These are phyloP conservation scores for Microcyclosporella mali DNA, from an alignment of 2,329 filamentous ascomycete genomes.

Conservation along the genomic window DNA sequence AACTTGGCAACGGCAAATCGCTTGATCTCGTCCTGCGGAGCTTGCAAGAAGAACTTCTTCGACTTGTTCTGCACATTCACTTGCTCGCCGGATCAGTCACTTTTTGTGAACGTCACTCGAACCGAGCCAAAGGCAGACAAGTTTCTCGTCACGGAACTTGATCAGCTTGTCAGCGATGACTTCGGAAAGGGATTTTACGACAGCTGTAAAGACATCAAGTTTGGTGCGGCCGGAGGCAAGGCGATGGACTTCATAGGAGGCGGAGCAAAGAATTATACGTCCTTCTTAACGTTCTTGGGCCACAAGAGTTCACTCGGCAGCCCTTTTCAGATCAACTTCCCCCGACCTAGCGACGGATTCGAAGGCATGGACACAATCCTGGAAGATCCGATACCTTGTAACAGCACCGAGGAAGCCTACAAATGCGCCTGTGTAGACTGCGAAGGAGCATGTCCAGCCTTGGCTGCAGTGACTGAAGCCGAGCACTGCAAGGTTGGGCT, in stretches of 20 bases:
- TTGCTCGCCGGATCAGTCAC: slow-evolving; percentile 91
- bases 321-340: slow-evolving; percentile 98
- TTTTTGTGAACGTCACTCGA: slow-evolving; percentile 88
- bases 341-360: slow-evolving; percentile 53
- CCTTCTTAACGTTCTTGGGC: slow-evolving; percentile 85
- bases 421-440: slow-evolving; percentile 94
- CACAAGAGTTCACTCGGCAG: slow-evolving; percentile 81
- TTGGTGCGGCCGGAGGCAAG: slow-evolving; percentile 84
- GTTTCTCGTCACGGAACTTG: slow-evolving; percentile 75
- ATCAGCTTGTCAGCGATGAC: slow-evolving; percentile 76
- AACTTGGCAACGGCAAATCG: slow-evolving; percentile 82
- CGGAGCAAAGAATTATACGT: slow-evolving; percentile 80
- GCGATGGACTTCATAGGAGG: slow-evolving; percentile 96
- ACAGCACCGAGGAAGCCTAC: slow-evolving; percentile 78
- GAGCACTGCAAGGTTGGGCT: slow-evolving; percentile 75
- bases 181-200: slow-evolving; percentile 88
- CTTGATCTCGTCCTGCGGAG: slow-evolving; percentile 88
- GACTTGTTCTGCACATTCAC: slow-evolving; percentile 98
- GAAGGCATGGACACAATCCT: slow-evolving; percentile 65
- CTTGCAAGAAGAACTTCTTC: slow-evolving; percentile 97
- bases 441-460: slow-evolving; percentile 71
- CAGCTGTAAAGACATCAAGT: slow-evolving; percentile 99
- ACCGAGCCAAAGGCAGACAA: slow-evolving; percentile 58
- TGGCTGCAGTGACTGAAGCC: slow-evolving; percentile 66
- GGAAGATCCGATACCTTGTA: slow-evolving; percentile 76